These are phyloP conservation scores for Moelleriella libera DNA, from an alignment of 2,329 filamentous ascomycete species.

Conservation along the genomic window DNA sequence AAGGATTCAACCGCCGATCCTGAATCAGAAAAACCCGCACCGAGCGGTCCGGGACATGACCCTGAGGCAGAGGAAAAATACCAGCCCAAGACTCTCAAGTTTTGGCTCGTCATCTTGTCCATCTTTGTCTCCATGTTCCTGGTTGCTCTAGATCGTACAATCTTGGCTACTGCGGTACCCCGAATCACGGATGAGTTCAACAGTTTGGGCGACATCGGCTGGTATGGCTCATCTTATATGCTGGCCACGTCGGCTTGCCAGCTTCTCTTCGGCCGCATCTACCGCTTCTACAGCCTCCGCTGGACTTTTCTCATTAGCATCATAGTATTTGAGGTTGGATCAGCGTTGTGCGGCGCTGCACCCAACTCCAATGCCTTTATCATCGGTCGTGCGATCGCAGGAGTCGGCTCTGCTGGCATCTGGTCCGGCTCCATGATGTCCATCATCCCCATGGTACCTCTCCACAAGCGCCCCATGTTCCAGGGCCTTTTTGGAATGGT, in stretches of 20 bases:
- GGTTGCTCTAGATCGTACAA: conserved; percentile 43
- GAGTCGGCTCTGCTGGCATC: conserved; percentile 41
- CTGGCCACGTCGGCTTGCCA: conserved; percentile 41
- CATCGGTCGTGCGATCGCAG: conserved; percentile 40
- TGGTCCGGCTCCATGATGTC: conserved; percentile 42
- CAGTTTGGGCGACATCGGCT: conserved; percentile 45
- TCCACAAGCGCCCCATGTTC: conserved; percentile 45
- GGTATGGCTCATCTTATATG: conserved; percentile 50
- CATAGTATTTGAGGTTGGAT: conserved; percentile 39
- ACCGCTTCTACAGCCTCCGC: conserved; percentile 37
- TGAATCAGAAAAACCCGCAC: conserved; percentile 6
- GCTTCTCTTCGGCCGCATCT: conserved; percentile 38
- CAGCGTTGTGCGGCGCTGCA: conserved; percentile 38
- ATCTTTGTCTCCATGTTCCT: conserved; percentile 42
- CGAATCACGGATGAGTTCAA: conserved; percentile 42
- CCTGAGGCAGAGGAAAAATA: conserved; percentile 26
- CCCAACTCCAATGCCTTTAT: conserved; percentile 40
- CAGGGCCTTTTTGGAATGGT: conserved; percentile 39
- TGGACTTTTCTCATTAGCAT: conserved; percentile 31
- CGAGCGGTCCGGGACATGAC: conserved; percentile 8
- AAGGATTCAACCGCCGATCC: conserved; percentile 2
- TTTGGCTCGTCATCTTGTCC: conserved; percentile 40
- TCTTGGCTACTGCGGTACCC: conserved; percentile 39
- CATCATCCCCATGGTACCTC: conserved; percentile 42
- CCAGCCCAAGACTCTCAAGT: conserved; percentile 36